These are phyloP conservation scores for Boechera stricta DNA, from an alignment of 345 rosid species.

Conservation along the genomic window DNA sequence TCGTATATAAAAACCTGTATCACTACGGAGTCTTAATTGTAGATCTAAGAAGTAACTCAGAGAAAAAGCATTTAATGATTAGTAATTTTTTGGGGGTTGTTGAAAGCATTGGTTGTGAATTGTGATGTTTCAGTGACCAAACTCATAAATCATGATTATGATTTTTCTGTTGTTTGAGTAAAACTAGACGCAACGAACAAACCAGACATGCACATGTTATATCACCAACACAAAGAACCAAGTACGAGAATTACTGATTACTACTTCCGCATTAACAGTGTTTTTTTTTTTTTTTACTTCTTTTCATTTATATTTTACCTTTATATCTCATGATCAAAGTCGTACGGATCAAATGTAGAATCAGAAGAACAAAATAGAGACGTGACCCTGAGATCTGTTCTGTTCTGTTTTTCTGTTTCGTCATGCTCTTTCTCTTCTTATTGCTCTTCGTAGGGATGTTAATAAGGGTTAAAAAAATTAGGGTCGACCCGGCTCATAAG, in stretches of 20 bases:
- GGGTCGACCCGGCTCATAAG: too few relatives aligned
- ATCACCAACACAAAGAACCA: constrained; percentile 41
- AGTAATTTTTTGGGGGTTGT: constrained; percentile 29
- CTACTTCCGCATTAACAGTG: constrained; percentile 42
- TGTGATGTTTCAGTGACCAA: constrained; percentile 46
- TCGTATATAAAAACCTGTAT: not conserved
- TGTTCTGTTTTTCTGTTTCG: constrained; percentile 12
- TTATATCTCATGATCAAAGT: constrained; percentile 6
- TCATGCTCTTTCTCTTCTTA: constrained; percentile 20
- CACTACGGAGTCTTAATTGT: not conserved
- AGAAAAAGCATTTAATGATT: constrained; percentile 33
- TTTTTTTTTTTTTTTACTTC: not conserved
- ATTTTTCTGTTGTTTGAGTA: constrained; percentile 39
- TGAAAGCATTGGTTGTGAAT: constrained; percentile 28
- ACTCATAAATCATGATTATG: constrained; percentile 32
- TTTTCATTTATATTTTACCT: not conserved
- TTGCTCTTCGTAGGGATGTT: not conserved
- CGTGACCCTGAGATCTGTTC: constrained; percentile 8
- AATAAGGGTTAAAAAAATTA: too few relatives aligned
- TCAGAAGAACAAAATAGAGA: constrained; percentile 20
- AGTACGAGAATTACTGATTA: constrained; percentile 37
- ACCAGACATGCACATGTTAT: constrained; percentile 48
- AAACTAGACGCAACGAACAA: constrained; percentile 46
- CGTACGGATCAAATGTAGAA: constrained; percentile 19
- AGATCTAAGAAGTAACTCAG: constrained; percentile 29